Evolutionary conservation across 148 eudicot genomes (phyloP).

Genomic region (Rhododendron mucronatum): DNA sequence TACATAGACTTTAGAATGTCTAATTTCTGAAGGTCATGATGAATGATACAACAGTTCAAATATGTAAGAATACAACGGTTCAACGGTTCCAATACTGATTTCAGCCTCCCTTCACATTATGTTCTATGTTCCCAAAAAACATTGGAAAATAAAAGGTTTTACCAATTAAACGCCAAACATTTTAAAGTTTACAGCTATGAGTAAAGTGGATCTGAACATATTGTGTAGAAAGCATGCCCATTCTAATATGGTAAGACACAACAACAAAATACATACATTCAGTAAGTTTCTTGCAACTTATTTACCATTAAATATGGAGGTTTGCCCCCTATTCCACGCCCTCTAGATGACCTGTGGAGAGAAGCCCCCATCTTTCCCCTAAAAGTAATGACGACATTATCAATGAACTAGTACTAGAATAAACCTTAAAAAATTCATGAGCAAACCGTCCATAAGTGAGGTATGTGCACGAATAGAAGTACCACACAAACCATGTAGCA

Average conservation of each 20-base stretch:
- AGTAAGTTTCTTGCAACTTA: background rate
- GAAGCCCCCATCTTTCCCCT: slow-evolving; percentile 88
- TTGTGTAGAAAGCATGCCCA: background rate
- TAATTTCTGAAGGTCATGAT: background rate
- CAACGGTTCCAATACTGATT: background rate
- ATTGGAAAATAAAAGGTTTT: background rate
- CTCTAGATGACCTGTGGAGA: slow-evolving; percentile 46
- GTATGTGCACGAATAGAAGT: background rate
- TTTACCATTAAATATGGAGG: slow-evolving; percentile 70
- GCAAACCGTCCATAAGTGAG: background rate
- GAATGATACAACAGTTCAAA: background rate
- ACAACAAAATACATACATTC: background rate
- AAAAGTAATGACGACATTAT: background rate
- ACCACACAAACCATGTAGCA: background rate
- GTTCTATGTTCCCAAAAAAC: background rate
- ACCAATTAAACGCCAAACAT: background rate
- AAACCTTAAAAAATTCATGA: background rate
- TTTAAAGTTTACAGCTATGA: background rate
- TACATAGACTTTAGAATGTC: background rate
- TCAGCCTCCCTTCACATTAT: background rate
- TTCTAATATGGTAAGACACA: background rate
- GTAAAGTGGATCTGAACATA: background rate
- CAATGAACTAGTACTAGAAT: background rate
- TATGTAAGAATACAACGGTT: background rate
- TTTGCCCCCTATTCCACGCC: slow-evolving; percentile 53